Evolutionary conservation across 305 asterid genomes (phyloP).

Genomic region (Ruellia speciosa): DNA sequence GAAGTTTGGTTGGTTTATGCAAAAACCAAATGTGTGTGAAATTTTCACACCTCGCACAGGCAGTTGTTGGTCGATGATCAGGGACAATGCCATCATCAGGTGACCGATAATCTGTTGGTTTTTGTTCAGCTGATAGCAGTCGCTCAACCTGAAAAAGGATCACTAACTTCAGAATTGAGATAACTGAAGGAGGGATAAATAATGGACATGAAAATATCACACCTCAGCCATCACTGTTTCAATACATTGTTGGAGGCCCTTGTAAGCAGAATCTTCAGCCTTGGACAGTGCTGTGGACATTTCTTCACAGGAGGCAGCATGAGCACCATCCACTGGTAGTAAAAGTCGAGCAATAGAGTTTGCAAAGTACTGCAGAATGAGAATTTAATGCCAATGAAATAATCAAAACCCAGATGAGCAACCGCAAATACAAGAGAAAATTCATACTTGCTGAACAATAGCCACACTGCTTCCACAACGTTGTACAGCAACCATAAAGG

Average conservation of each 20-base stretch:
- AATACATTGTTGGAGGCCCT: conserved; percentile 97
- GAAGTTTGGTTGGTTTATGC: conserved; percentile 9
- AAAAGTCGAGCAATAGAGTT: conserved; percentile 86
- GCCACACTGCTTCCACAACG: conserved; percentile 99
- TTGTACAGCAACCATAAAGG: conserved; percentile 97
- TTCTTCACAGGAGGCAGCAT: conserved; percentile 96
- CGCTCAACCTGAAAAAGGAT: conserved; percentile 65
- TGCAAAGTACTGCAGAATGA: conserved; percentile 66
- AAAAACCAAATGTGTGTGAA: conserved; percentile 14
- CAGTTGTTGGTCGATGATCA: conserved; percentile 90
- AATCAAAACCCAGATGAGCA: conserved; percentile 8
- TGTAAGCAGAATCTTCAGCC: conserved; percentile 93
- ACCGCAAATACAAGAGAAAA: conserved; percentile 19
- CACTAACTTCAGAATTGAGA: conserved; percentile 15
- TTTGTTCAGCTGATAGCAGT: conserved; percentile 85
- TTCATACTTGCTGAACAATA: conserved; percentile 87
- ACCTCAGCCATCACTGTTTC: conserved; percentile 97
- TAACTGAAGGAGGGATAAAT: not conserved
- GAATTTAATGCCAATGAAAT: conserved; percentile 18
- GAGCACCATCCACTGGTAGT: conserved; percentile 96
- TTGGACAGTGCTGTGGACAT: conserved; percentile 94
- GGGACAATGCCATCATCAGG: conserved; percentile 91
- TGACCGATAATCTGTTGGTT: conserved; percentile 74
- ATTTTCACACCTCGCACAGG: conserved; percentile 69
- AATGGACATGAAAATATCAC: conserved; percentile 2